Conservation (phyloP, 768 basidiomycete species). For the Neoboletus brunneissimus region DNA sequence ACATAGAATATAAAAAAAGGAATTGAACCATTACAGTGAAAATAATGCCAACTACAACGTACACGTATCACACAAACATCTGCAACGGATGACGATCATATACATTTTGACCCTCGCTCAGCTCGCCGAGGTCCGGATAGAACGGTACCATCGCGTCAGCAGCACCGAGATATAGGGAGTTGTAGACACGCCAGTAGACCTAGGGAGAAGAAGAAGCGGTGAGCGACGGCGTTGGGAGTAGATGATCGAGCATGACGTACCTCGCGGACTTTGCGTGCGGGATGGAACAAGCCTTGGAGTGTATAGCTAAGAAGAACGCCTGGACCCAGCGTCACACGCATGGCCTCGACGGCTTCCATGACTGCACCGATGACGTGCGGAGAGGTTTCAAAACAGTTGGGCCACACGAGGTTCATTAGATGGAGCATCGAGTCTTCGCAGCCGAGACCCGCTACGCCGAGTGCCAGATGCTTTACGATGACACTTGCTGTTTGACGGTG, state of each 20-base stretch:
- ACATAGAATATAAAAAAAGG: not conserved
- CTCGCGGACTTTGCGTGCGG: slow-evolving; percentile 94
- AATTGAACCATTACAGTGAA: slow-evolving; percentile 3
- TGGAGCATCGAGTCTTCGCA: slow-evolving; percentile 99
- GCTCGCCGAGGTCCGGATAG: slow-evolving; percentile 87
- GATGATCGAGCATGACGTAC: slow-evolving; percentile 41
- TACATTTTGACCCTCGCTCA: slow-evolving; percentile 87
- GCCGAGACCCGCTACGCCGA: slow-evolving; percentile 95
- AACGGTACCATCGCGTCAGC: slow-evolving; percentile 91
- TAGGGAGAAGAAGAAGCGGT: slow-evolving; percentile 17
- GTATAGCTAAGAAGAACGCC: slow-evolving; percentile 91
- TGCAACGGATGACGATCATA: slow-evolving; percentile 84
- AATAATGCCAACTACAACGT: slow-evolving; percentile 2
- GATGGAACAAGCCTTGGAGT: slow-evolving; percentile 95
- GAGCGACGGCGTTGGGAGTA: not conserved
- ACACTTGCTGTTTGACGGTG: slow-evolving; percentile 98
- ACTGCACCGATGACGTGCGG: slow-evolving; percentile 98
- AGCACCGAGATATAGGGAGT: slow-evolving; percentile 89
- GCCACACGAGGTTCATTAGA: slow-evolving; percentile 98
- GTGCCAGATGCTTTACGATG: slow-evolving; percentile 96
- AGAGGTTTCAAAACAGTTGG: slow-evolving; percentile 97
- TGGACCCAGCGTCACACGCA: slow-evolving; percentile 94
- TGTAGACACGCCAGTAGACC: slow-evolving; percentile 95
- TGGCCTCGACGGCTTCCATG: slow-evolving; percentile 97
- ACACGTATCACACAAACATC: slow-evolving; percentile 63